Percentiles rank a stretch among this genome's conserved stretches.
These are phyloP conservation scores for Coemansia sp. DNA, from an alignment of 192 early-diverging fungal species.

Conservation along the genomic window DNA sequence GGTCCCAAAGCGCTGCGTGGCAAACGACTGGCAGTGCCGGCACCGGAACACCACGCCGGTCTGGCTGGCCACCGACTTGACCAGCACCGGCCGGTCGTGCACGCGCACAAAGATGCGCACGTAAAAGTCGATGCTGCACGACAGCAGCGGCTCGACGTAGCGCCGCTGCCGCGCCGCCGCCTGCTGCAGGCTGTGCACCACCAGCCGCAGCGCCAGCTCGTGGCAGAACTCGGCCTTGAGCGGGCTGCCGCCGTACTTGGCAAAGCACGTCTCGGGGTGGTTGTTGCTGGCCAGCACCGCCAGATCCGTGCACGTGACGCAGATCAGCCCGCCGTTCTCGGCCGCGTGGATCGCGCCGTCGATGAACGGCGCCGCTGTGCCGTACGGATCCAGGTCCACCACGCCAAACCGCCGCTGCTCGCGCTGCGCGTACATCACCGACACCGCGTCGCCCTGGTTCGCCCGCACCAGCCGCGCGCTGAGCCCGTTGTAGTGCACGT, in stretches of 20 bases:
- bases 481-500: slow-evolving; percentile 79
- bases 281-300: slow-evolving; percentile 88
- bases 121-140: slow-evolving; percentile 97
- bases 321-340: slow-evolving; percentile 87
- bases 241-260: slow-evolving; percentile 93
- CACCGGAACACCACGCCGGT: slow-evolving; percentile 82
- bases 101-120: slow-evolving; percentile 94
- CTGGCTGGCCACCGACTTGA: slow-evolving; percentile 79
- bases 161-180: slow-evolving; percentile 80
- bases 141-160: slow-evolving; percentile 82
- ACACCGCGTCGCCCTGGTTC: slow-evolving; percentile 79
- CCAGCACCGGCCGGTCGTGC: slow-evolving; percentile 62
- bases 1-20: slow-evolving; percentile 71
- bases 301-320: slow-evolving; percentile 98
- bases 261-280: slow-evolving; percentile 80
- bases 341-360: slow-evolving; percentile 93
- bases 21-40: slow-evolving; percentile 71
- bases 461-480: slow-evolving; percentile 68
- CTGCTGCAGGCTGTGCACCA: slow-evolving; percentile 77
- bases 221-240: slow-evolving; percentile 86
- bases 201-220: slow-evolving; percentile 90
- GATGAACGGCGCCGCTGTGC: slow-evolving; percentile 90
- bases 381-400: slow-evolving; percentile 96
- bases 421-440: slow-evolving; percentile 67
- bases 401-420: slow-evolving; percentile 69